Evolutionary conservation across 257 asterid genomes (phyloP).

Genomic region (Lycium ferocissimum): DNA sequence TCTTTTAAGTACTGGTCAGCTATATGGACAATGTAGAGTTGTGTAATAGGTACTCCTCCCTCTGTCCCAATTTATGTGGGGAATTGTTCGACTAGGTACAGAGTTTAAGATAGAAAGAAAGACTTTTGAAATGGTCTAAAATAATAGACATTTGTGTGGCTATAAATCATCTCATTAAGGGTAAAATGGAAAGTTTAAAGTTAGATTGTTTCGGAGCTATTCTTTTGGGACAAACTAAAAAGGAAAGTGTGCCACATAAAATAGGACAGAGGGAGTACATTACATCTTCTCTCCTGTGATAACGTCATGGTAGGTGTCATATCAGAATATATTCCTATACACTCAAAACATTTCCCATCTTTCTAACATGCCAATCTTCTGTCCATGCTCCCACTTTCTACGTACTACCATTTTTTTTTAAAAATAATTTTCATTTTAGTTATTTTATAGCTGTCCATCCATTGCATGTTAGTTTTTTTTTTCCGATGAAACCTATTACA

Average conservation of each 20-base stretch:
- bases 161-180: not conserved
- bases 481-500: not conserved
- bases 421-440: not conserved
- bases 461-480: not conserved
- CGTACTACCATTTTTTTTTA: not conserved
- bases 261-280: not conserved
- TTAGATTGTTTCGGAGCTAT: not conserved
- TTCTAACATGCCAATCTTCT: not conserved
- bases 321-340: not conserved
- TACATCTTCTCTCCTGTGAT: not conserved
- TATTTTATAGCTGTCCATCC: not conserved
- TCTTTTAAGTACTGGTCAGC: not conserved
- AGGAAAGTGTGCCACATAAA: not conserved
- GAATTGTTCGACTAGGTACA: not conserved
- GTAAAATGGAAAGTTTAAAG: not conserved
- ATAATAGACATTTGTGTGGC: not conserved
- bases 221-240: not conserved
- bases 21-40: not conserved
- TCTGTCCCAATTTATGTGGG: not conserved
- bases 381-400: not conserved
- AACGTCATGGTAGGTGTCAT: not conserved
- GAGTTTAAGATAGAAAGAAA: not conserved
- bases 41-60: conserved; percentile 1
- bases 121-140: not conserved
- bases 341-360: not conserved